Conservation (phyloP, 345 rosid species). For the Erodium maritimum region DNA sequence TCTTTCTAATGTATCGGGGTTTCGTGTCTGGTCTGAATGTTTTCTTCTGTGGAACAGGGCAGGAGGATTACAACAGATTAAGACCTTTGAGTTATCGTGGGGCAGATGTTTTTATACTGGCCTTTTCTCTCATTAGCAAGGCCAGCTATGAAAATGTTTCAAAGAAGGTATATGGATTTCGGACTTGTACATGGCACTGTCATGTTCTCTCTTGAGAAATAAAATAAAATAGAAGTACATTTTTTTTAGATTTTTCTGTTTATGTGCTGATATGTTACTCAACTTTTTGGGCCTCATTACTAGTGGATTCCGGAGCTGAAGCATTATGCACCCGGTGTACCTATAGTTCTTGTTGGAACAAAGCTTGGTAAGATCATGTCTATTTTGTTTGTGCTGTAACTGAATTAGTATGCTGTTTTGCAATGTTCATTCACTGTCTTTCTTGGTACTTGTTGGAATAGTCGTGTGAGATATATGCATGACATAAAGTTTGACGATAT, state of each 20-base stretch:
- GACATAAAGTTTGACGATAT: neutral
- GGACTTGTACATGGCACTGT: no score
- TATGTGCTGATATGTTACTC: constrained; percentile 5
- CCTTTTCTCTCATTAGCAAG: constrained; percentile 95
- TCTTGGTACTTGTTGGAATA: no score
- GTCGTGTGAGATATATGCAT: neutral
- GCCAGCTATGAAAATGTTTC: constrained; percentile 96
- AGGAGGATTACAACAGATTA: constrained; percentile 83
- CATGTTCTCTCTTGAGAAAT: no score
- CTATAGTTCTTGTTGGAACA: constrained; percentile 79
- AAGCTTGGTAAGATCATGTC: constrained; percentile 46
- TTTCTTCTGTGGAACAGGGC: constrained; percentile 38
- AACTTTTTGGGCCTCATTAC: constrained; percentile 3
- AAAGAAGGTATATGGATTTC: constrained; percentile 47
- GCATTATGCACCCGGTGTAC: constrained; percentile 90
- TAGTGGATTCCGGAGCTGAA: constrained; percentile 95
- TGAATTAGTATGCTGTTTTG: no score
- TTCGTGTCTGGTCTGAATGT: constrained; percentile 8
- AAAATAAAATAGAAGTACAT: no score
- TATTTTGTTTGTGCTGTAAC: no score
- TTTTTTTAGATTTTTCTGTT: no score
- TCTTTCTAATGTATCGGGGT: neutral
- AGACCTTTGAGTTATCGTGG: constrained; percentile 85
- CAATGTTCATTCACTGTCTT: no score
- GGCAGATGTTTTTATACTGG: constrained; percentile 90